Percentiles rank a stretch among this genome's conserved stretches.
These are phyloP conservation scores for Teunomyces panamensis DNA, from an alignment of 805 yeast species.

Conservation along the genomic window DNA sequence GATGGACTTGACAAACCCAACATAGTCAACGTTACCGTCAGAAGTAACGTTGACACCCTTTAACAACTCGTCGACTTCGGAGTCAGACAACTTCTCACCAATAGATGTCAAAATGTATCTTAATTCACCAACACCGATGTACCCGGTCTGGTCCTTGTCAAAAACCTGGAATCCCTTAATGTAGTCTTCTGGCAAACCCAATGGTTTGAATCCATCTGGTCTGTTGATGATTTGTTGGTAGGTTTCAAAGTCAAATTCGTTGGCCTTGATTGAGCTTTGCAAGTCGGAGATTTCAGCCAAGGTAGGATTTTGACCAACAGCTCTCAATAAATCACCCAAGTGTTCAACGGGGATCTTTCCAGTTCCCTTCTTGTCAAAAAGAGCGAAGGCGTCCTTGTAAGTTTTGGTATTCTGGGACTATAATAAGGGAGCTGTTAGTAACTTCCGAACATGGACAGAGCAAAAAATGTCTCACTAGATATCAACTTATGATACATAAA, in stretches of 20 bases:
- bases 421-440: slow-evolving; percentile 14
- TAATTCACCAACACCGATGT: slow-evolving; percentile 95
- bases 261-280: slow-evolving; percentile 38
- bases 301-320: slow-evolving; percentile 98
- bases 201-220: slow-evolving; percentile 83
- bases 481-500: no score
- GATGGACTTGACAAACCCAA: slow-evolving; percentile 89
- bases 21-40: slow-evolving; percentile 94
- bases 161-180: slow-evolving; percentile 92
- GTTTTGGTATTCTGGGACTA: slow-evolving; percentile 46
- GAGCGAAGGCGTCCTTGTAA: slow-evolving; percentile 90
- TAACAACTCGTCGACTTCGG: slow-evolving; percentile 92
- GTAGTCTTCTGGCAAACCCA: slow-evolving; percentile 89
- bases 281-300: slow-evolving; percentile 71
- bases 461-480: no score
- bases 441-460: not conserved
- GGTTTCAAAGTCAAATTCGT: slow-evolving; percentile 68
- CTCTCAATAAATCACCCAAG: slow-evolving; percentile 90
- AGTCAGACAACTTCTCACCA: slow-evolving; percentile 88
- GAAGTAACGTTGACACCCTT: slow-evolving; percentile 93
- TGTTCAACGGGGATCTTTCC: slow-evolving; percentile 83
- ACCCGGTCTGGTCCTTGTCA: slow-evolving; percentile 93
- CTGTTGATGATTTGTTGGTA: slow-evolving; percentile 75
- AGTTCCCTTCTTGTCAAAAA: slow-evolving; percentile 93
- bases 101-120: slow-evolving; percentile 91